Base-by-base conservation (phyloP, 2,329 filamentous ascomycete species). In the Orbilia ellipsospora region DNA sequence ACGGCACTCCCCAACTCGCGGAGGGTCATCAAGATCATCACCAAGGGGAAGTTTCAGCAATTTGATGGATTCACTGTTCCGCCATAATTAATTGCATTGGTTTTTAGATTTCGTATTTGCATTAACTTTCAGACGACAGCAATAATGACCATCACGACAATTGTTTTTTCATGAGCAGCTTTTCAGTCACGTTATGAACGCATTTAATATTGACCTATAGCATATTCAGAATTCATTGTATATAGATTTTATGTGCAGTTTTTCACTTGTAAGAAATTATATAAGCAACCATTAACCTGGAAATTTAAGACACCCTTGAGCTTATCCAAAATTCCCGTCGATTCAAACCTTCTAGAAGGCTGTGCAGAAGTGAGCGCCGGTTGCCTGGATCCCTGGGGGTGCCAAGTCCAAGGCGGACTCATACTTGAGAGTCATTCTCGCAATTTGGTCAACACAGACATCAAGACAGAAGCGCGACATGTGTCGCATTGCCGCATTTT, bases 1-100 rank as follows among this genome's bases (percentile, higher is more conserved):
- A 51, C 62, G 63, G 16, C 26, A 57, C 20, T 68, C 70, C 6
- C 69, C 61, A 18, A 18, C 61, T 48, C 50, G 51, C 13, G 6
- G 40, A 18, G 40, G 12, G 56, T 50, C 20, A 36, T 36, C 31
- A 36, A 2, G 31, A 6, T 23, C 56, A 5, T 74, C 70, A 4
- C 70, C 70, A 28, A 68, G 54, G 52, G 63, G 70, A 15, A 74
- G 70, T 28, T 60, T 74, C 18, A 64, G 63, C 64, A 63, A 54
- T n/a, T 18, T 74, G 36, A 55, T 74, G 20, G 70, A 74, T 40
- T 67, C 69, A 12, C 18, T 73, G 4, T 31, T 73, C 26, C 64
- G 56, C 23, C 62, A 73, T 16, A 56, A 20, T 42, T 18, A 10
- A 16, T 36, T 59, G 36, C n/a, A 44, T 45, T 44, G 5, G 6